Conservation (phyloP, 306 rosid species). For the Bauhinia variegata region DNA sequence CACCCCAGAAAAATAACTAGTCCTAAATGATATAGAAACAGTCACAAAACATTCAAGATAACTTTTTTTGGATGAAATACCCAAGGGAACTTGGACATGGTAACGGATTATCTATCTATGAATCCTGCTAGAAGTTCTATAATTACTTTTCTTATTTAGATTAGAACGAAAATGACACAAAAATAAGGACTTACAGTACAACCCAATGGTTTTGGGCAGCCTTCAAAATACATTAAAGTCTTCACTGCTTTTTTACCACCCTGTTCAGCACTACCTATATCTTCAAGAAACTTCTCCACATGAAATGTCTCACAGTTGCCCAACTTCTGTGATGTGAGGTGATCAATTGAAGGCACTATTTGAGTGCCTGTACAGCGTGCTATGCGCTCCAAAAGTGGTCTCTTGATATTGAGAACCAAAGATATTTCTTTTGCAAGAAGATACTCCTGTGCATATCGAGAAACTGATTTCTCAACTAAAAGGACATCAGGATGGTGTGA, state of each 20-base stretch:
- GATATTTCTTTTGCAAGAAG: slow-evolving; percentile 89
- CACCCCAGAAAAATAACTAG: too few relatives aligned
- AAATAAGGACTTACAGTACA: slow-evolving; percentile 79
- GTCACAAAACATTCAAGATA: slow-evolving; percentile 1
- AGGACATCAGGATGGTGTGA: slow-evolving; percentile 80
- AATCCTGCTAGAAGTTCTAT: slow-evolving; percentile 7
- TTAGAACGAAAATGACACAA: slow-evolving; percentile 12
- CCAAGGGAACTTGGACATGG: neutral
- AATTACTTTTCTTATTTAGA: neutral
- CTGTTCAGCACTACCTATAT: slow-evolving; percentile 64
- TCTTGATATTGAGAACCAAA: slow-evolving; percentile 87
- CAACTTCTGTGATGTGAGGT: slow-evolving; percentile 76
- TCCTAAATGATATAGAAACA: slow-evolving; percentile 15
- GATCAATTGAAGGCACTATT: slow-evolving; percentile 82
- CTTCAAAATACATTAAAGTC: slow-evolving; percentile 96
- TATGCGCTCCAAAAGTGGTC: slow-evolving; percentile 85
- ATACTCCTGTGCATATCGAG: slow-evolving; percentile 92
- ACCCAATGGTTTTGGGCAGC: slow-evolving; percentile 97
- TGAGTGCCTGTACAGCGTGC: slow-evolving; percentile 94
- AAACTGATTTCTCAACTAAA: slow-evolving; percentile 95
- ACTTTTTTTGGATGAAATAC: slow-evolving; percentile 15
- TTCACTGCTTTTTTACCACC: slow-evolving; percentile 71
- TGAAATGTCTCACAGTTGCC: slow-evolving; percentile 87
- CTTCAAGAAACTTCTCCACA: slow-evolving; percentile 78
- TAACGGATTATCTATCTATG: slow-evolving; percentile 12